A percentile compares a stretch with the other conserved stretches of the same genome.
Evolutionary conservation across 345 rosid genomes (phyloP).

Genomic region (Streptanthus diversifolius): DNA sequence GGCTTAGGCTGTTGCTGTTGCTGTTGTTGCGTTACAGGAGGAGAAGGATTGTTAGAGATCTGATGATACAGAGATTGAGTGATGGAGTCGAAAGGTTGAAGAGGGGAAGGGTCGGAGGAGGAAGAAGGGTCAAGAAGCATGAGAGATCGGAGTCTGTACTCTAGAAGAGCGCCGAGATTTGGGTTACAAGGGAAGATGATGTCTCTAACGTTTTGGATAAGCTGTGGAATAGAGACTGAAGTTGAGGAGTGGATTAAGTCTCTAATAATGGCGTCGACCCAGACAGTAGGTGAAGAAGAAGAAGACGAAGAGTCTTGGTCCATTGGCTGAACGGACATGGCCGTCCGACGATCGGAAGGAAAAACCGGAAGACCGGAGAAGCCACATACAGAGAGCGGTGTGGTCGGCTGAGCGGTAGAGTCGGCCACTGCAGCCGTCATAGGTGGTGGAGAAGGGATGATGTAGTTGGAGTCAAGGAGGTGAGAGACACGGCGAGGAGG

Average conservation of each 20-base stretch:
- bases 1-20: constrained; percentile 19
- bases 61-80: constrained; percentile 13
- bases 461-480: constrained; percentile 29
- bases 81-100: constrained; percentile 17
- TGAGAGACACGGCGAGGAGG: constrained; percentile 38
- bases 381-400: constrained; percentile 69
- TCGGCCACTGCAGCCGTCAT: neutral
- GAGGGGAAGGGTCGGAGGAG: constrained; percentile 37
- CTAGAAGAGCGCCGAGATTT: constrained; percentile 77
- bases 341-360: constrained; percentile 43
- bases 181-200: constrained; percentile 95
- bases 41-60: constrained; percentile 29
- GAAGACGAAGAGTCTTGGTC: constrained; percentile 70
- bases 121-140: constrained; percentile 45
- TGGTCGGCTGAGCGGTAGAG: constrained; percentile 25
- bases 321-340: constrained; percentile 33
- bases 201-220: constrained; percentile 91
- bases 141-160: constrained; percentile 71
- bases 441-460: constrained; percentile 33
- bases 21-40: constrained; percentile 19
- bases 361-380: constrained; percentile 92
- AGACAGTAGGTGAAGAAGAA: constrained; percentile 41
- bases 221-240: constrained; percentile 88
- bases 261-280: constrained; percentile 87
- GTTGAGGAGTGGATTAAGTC: constrained; percentile 75